Evolutionary conservation across 2,329 filamentous ascomycete genomes (phyloP), one percentile per base, ranked within the genome.

Genomic region (Epichloe brachyelytri): DNA sequence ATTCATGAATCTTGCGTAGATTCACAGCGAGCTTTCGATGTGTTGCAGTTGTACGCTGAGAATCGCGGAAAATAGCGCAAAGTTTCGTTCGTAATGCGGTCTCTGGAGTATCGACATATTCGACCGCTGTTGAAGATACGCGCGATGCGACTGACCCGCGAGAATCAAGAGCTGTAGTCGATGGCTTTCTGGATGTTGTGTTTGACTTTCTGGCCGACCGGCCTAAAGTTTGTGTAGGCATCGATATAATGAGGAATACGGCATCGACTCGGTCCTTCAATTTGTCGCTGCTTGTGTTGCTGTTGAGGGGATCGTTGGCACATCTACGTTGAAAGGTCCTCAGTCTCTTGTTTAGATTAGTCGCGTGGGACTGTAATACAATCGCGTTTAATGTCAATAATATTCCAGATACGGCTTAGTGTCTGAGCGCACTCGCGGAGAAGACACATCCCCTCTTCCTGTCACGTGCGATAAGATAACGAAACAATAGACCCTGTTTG

Each of bases 1-100:
- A 76, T 64, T 96, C 91, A 62, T 97, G 91, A 43, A 95, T 78
- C 68, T 95, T 96, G 56, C 91, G 82, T 54, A 98, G 71, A 47
- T 83, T 89, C 54, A 96, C 86, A 4, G 86, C 85, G 0, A 95
- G 77, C 64, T 97, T 97, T 54, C 91, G 77, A 65, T 98, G 93
- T 2, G 87, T 87, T 1, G 90, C 88, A 0, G 86, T 94, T 1
- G 87, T 94, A 59, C 85, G 83, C 67, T 98, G 93, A 36, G 91
- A 89, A 65, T 90, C 86, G 57, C 78, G 77, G 62, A 90, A 90
- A 46, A 88, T 76, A 50, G 76, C 69, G 63, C 83, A 85, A 49
- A 95, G 76, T 62, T 86, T 85, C 37, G 76, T 77, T 60, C 90
- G 85, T 58, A 96, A 71, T 15, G 77, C 78, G 52, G 79, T 88